Percentiles rank a stretch among this genome's conserved stretches.
Evolutionary conservation across 345 rosid species (phyloP).

Genomic region (Garcia nutans): DNA sequence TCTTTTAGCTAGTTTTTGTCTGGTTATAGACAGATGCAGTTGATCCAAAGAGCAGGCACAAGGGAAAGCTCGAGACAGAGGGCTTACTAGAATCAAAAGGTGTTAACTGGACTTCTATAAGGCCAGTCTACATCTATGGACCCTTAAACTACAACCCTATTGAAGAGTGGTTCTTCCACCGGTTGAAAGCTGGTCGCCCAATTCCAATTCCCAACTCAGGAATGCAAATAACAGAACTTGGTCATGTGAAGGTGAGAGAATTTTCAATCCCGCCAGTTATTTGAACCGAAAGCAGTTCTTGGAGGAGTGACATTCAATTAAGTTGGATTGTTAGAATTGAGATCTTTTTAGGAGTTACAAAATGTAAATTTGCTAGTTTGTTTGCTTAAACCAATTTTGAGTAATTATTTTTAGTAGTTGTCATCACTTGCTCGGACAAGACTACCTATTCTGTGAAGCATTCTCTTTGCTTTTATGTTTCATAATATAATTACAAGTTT

Average conservation of each 20-base stretch:
- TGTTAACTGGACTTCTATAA: constrained; percentile 89
- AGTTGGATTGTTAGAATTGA: neutral
- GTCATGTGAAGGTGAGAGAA: constrained; percentile 84
- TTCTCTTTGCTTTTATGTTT: neutral
- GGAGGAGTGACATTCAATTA: neutral
- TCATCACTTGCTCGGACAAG: neutral
- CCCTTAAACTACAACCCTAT: constrained; percentile 97
- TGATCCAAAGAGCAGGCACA: constrained; percentile 97
- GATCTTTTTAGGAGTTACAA: neutral
- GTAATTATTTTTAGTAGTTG: neutral
- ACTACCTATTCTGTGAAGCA: neutral
- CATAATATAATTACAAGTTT: neutral
- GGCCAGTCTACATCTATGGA: constrained; percentile 95
- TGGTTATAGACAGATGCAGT: constrained; percentile 69
- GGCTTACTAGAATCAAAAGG: constrained; percentile 55
- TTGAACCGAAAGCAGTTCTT: neutral
- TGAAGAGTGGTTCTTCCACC: constrained; percentile 98
- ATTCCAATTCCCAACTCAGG: constrained; percentile 91
- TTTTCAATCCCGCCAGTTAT: constrained; percentile 10
- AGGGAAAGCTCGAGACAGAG: constrained; percentile 93
- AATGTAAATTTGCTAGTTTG: neutral
- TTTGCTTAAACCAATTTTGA: neutral
- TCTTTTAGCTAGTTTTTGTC: constrained; percentile 10
- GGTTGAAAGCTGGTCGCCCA: constrained; percentile 90
- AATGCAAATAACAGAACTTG: constrained; percentile 78